Base-by-base conservation (phyloP, 202 grass and related monocot genomes). In the Eragrostis tef region DNA sequence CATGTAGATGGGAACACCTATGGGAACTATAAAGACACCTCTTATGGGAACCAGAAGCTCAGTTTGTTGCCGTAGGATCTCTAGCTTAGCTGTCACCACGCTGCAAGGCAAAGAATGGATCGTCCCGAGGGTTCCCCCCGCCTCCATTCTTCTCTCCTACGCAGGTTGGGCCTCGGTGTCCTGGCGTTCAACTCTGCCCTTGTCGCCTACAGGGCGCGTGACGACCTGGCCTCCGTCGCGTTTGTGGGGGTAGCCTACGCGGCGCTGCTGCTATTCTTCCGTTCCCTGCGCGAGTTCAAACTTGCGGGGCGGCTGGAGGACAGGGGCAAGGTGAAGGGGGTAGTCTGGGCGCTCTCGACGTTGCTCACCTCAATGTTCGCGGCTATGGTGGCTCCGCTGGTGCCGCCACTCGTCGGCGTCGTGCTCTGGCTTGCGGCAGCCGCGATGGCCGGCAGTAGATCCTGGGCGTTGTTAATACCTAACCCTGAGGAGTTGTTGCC, bases 201-300 rank as follows among this genome's bases (percentile, higher is more conserved):
- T 0, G 67, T 53, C 4, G 27, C 31, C 24, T 71, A 81, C 53
- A 47, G 41, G 1, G 71, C 79, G 9, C 2, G 13, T 10, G 39
- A 41, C 17, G 42, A 81, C 41, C 15, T 7, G 9, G 11, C 22
- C 52, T n/a, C 52, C 1, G 16, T 81, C 0, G 79, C 17, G 10
- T 81, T 81, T 25, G 53, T 81, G 16, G 53, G 9, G 14, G 8
- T 3, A 16, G 24, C 79, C 11, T 20, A 36, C 39, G 24, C 42
- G 0, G 79, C 53, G 3, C 5, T 81, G 39, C 52, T 71, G 16
- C 79, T 71, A 1, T 67, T 81, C 11, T 47, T 81, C 53, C 42
- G 10, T 7, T 60, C 21, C 78, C 78, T 81, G 19, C 70, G 45
- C 29, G 14, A 9, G 21, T 67, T 83, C 60, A 60, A 83, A 11